A percentile compares a stretch with the other conserved stretches of the same genome.
These are phyloP conservation scores for Trypanosoma scelopori DNA, from an alignment of 208 protist species.

Conservation along the genomic window DNA sequence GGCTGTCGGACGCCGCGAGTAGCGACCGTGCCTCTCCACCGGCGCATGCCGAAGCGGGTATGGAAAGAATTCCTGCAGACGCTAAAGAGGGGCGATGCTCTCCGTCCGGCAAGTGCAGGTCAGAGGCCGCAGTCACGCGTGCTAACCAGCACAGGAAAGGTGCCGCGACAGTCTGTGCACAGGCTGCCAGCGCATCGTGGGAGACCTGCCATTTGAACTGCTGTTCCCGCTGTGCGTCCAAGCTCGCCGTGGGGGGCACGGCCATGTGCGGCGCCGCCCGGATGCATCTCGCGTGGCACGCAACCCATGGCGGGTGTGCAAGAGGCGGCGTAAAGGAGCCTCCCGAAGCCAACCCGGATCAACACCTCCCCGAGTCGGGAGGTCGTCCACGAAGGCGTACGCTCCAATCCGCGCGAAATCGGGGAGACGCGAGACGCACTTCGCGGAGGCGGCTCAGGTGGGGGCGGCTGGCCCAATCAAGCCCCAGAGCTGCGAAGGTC, in stretches of 20 bases:
- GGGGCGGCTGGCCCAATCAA: neutral
- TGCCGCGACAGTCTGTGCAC: no score
- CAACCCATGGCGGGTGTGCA: neutral
- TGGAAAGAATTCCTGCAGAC: no score
- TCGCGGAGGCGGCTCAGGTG: constrained; percentile 1
- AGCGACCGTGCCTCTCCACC: no score
- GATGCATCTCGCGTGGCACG: neutral
- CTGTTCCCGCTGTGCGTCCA: neutral
- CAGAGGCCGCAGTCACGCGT: no score
- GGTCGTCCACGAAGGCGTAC: constrained; percentile 7
- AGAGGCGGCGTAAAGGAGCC: neutral
- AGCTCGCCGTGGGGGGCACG: neutral
- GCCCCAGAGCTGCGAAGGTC: neutral
- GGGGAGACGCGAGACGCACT: neutral
- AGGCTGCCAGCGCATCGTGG: no score
- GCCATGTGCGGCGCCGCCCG: neutral
- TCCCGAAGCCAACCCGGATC: neutral
- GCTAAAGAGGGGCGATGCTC: no score
- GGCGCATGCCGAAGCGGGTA: no score
- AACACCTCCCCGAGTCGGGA: neutral
- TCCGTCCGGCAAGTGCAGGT: no score
- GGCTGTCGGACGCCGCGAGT: no score
- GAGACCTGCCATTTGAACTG: neutral
- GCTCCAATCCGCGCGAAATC: neutral
- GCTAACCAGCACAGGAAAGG: no score